phyloP scores from a whole-genome alignment of 2,329 filamentous ascomycete species.

The Dothistroma septosporum region DNA sequence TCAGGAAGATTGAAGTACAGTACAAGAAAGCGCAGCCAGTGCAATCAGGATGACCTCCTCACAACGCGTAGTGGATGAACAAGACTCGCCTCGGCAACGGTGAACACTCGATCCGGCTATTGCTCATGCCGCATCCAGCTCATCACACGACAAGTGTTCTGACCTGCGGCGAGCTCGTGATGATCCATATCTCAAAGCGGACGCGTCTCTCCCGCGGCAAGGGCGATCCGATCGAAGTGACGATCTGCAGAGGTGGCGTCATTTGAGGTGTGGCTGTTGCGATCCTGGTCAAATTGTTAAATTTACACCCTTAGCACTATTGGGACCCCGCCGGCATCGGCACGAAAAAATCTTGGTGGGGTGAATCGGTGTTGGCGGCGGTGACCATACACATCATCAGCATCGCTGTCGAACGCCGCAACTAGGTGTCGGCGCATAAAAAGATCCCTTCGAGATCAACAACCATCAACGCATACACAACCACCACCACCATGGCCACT shows the following conservation, averaged over 20 bases:
- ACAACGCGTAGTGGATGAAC: conserved; percentile 1
- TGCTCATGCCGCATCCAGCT: background rate
- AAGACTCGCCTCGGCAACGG: conserved; percentile 1
- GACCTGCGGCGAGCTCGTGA: background rate
- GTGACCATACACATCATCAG: background rate
- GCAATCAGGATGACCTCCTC: conserved; percentile 2
- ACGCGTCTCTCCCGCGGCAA: background rate
- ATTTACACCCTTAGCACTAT: background rate
- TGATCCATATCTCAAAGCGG: background rate
- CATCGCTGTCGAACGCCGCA: conserved; percentile 6
- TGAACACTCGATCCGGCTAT: background rate
- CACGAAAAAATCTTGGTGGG: background rate
- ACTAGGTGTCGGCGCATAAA: background rate
- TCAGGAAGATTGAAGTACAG: background rate
- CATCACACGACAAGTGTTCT: background rate
- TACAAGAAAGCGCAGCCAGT: background rate
- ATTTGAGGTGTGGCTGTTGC: background rate
- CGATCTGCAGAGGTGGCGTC: background rate
- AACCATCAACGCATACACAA: background rate
- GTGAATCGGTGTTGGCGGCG: background rate
- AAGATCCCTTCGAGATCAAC: background rate
- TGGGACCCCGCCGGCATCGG: background rate
- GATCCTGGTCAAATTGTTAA: background rate
- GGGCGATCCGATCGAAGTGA: background rate
- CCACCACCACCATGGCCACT: conserved; percentile 5